These are phyloP conservation scores for Eruca vesicaria DNA, from an alignment of 441 rosid species.

Conservation along the genomic window DNA sequence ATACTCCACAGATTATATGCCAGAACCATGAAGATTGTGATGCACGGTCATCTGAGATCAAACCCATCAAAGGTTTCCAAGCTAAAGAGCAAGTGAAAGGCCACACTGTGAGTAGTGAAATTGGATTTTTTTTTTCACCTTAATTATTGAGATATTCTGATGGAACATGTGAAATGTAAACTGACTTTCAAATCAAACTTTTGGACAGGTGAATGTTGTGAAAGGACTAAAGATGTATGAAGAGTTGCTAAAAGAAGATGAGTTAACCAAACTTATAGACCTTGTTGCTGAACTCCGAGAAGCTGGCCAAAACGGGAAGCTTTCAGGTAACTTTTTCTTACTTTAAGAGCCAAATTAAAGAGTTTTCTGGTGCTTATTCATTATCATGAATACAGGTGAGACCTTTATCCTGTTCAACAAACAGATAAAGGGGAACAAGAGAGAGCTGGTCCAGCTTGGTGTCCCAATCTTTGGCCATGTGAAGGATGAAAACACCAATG, in stretches of 20 bases:
- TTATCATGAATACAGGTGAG: slow-evolving; percentile 52
- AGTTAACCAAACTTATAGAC: slow-evolving; percentile 65
- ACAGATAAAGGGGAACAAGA: slow-evolving; percentile 85
- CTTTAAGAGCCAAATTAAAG: not conserved
- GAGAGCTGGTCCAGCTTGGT: slow-evolving; percentile 90
- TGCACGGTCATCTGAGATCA: slow-evolving; percentile 58
- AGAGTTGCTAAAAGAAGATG: slow-evolving; percentile 65
- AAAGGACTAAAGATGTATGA: slow-evolving; percentile 92
- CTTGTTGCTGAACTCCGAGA: slow-evolving; percentile 64
- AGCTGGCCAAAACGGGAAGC: slow-evolving; percentile 88
- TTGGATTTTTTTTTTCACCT: too few relatives aligned
- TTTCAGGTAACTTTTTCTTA: slow-evolving; percentile 55
- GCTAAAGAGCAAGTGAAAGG: slow-evolving; percentile 96
- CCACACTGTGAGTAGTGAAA: slow-evolving; percentile 84
- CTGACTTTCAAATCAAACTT: not conserved
- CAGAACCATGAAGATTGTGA: slow-evolving; percentile 72
- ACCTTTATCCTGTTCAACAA: slow-evolving; percentile 83
- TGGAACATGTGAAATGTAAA: slow-evolving; percentile 10
- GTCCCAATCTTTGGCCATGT: slow-evolving; percentile 75
- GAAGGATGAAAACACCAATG: slow-evolving; percentile 60
- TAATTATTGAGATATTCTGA: not conserved
- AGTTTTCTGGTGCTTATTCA: slow-evolving; percentile 8
- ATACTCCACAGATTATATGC: slow-evolving; percentile 48
- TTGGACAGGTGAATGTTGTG: slow-evolving; percentile 81
- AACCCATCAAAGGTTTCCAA: slow-evolving; percentile 78